Evolutionary conservation across 345 rosid species (phyloP).

Genomic region (Acer campestre): DNA sequence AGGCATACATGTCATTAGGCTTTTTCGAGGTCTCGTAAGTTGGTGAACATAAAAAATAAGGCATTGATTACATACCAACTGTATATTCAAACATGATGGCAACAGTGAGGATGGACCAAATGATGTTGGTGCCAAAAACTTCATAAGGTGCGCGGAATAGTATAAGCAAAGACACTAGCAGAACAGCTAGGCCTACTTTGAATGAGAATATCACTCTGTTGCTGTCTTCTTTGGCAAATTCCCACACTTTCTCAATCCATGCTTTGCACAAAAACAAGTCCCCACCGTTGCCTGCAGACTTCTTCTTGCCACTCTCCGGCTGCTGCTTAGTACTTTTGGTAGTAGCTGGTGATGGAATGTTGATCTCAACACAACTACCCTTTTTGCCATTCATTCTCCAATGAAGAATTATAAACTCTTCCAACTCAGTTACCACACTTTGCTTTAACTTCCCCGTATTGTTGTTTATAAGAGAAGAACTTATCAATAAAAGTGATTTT

Average conservation of each 20-base stretch:
- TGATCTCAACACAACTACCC: slow-evolving; percentile 43
- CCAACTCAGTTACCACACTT: slow-evolving; percentile 2
- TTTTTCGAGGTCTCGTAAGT: neutral
- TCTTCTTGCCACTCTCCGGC: slow-evolving; percentile 22
- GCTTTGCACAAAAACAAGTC: slow-evolving; percentile 30
- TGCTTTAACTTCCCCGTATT: slow-evolving; percentile 28
- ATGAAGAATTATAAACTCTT: slow-evolving; percentile 21
- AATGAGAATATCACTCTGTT: slow-evolving; percentile 55
- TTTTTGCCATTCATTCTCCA: slow-evolving; percentile 70
- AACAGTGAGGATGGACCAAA: slow-evolving; percentile 78
- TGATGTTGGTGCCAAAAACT: slow-evolving; percentile 57
- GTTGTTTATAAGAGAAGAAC: slow-evolving; percentile 6
- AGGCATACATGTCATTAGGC: neutral
- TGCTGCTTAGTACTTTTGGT: slow-evolving; percentile 26
- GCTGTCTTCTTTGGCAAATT: slow-evolving; percentile 54
- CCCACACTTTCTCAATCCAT: slow-evolving; percentile 51
- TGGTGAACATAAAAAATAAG: neutral
- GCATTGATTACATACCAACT: slow-evolving; percentile 45
- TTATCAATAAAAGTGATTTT: neutral
- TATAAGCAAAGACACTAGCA: slow-evolving; percentile 63
- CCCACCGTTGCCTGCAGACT: neutral
- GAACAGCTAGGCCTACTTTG: slow-evolving; percentile 70
- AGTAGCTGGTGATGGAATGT: slow-evolving; percentile 31
- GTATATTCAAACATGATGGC: slow-evolving; percentile 73
- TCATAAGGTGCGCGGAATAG: slow-evolving; percentile 60